A percentile compares a stretch with the other conserved stretches of the same genome.
Evolutionary conservation across 1,139 yeast species (phyloP).

Genomic region (Blastobotrys arbuscula): DNA sequence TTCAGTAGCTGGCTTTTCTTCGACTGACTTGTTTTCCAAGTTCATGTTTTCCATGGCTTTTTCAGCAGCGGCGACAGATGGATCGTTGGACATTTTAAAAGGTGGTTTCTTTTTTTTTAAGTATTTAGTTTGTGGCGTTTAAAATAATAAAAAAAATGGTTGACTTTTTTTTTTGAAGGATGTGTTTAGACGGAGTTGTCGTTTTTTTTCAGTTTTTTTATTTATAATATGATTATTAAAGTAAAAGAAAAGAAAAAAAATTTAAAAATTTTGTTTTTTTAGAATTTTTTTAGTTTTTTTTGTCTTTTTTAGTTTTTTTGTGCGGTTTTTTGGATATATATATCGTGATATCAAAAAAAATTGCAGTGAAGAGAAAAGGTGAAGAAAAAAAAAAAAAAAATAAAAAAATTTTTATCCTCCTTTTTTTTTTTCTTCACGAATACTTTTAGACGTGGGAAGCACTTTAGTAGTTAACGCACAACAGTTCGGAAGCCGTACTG

Average conservation of each 20-base stretch:
- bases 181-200: constrained; percentile 5
- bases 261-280: background rate
- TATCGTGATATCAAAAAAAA: too few species aligned
- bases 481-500: too few species aligned
- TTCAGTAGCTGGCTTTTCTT: constrained; percentile 16
- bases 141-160: background rate
- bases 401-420: constrained; percentile 1
- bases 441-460: background rate
- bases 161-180: background rate
- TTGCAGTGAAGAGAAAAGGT: background rate
- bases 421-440: background rate
- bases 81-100: constrained; percentile 36
- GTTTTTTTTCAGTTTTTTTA: constrained; percentile 8
- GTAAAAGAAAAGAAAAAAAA: constrained; percentile 7
- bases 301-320: constrained; percentile 12
- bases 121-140: background rate
- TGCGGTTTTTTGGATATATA: background rate
- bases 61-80: constrained; percentile 37
- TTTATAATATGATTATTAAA: constrained; percentile 2
- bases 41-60: constrained; percentile 37
- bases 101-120: constrained; percentile 9
- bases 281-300: constrained; percentile 12
- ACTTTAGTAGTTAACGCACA: too few species aligned
- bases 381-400: constrained; percentile 1
- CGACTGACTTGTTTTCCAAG: constrained; percentile 26